These are phyloP conservation scores for Boletus tomentosulus DNA, from an alignment of 768 basidiomycete genomes.

Conservation along the genomic window DNA sequence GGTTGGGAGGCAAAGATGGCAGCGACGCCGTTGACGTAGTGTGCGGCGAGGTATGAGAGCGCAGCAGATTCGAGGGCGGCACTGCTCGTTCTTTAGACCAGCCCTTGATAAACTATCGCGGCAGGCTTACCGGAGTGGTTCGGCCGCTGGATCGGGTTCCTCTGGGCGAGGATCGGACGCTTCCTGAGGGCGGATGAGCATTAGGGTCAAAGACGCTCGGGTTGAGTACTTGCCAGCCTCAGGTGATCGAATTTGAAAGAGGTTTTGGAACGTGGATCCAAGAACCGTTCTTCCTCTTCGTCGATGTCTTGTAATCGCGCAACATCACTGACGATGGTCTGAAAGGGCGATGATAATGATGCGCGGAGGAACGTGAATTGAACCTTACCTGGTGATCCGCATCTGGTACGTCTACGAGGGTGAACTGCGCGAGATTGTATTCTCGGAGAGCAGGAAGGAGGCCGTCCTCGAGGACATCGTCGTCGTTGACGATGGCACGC, in stretches of 20 bases:
- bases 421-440: conserved; percentile 88
- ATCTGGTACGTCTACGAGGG: conserved; percentile 79
- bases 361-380: background rate
- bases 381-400: conserved; percentile 64
- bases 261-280: conserved; percentile 77
- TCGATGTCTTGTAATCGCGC: conserved; percentile 45
- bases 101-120: background rate
- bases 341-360: conserved; percentile 1
- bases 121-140: conserved; percentile 66
- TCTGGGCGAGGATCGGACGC: conserved; percentile 66
- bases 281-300: conserved; percentile 61
- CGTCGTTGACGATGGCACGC: conserved; percentile 83
- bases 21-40: conserved; percentile 76
- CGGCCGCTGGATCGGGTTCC: conserved; percentile 59
- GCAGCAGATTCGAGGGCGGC: conserved; percentile 66
- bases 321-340: conserved; percentile 82
- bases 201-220: background rate
- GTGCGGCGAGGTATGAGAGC: conserved; percentile 67
- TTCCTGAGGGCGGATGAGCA: conserved; percentile 46
- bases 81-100: conserved; percentile 35
- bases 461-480: conserved; percentile 74
- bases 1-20: conserved; percentile 62
- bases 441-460: conserved; percentile 73
- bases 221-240: conserved; percentile 53
- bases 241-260: conserved; percentile 86